Conservation (phyloP, 805 yeast species). For the Yarrowia osloensis region DNA sequence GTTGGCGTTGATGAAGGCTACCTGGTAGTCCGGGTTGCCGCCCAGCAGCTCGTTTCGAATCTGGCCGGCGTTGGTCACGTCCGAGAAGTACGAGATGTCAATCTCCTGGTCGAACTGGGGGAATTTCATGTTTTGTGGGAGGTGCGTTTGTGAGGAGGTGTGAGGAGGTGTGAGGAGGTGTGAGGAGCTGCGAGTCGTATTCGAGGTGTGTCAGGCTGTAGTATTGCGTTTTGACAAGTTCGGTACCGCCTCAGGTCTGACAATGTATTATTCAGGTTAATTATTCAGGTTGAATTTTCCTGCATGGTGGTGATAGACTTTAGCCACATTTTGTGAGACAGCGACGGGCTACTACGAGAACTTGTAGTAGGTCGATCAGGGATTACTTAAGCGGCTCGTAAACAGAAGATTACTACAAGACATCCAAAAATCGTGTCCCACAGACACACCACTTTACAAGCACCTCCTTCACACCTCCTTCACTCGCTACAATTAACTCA, state of each 20-base stretch:
- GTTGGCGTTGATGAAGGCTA: conserved; percentile 64
- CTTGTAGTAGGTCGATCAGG: too few species aligned
- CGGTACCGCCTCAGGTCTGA: too few species aligned
- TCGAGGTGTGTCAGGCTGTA: too few species aligned
- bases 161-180: too few species aligned
- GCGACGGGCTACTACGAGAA: too few species aligned
- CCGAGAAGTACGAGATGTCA: conserved; percentile 29
- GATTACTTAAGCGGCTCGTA: too few species aligned
- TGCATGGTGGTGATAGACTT: conserved; percentile 5
- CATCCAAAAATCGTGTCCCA: too few species aligned
- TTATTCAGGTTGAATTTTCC: conserved; percentile 9
- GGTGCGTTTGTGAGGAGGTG: too few species aligned
- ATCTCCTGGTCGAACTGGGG: conserved; percentile 14
- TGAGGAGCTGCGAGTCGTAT: too few species aligned
- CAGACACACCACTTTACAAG: background rate
- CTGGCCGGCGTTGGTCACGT: conserved; percentile 49
- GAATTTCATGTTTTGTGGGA: conserved; percentile 12
- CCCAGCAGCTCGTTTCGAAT: conserved; percentile 51
- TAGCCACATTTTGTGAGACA: background rate
- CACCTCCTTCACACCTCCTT: background rate
- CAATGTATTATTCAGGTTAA: background rate
- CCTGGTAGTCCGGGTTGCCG: conserved; percentile 55
- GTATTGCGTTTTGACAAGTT: too few species aligned
- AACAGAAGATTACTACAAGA: too few species aligned
- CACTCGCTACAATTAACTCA: conserved; percentile 1